These are phyloP conservation scores for Inga leiocalycina DNA, from an alignment of 306 rosid genomes.

Conservation along the genomic window DNA sequence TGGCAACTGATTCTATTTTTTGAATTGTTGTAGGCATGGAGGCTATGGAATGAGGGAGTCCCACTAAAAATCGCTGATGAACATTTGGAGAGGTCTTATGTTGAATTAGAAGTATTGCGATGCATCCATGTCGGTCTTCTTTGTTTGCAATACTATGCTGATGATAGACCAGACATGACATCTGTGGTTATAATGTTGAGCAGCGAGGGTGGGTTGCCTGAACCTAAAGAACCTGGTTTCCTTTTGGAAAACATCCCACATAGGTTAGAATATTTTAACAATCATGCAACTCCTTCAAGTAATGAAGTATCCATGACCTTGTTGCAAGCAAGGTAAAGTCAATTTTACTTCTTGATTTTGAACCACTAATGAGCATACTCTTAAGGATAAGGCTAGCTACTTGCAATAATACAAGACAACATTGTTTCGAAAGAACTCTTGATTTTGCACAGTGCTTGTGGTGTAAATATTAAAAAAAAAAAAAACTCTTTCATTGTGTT, in stretches of 20 bases:
- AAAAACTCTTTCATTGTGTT: too few species aligned
- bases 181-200: neutral
- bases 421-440: too few species aligned
- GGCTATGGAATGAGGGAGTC: neutral
- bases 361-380: neutral
- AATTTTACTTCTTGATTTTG: neutral
- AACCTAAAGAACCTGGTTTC: neutral
- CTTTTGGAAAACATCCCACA: neutral
- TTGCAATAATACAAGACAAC: too few species aligned
- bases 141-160: neutral
- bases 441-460: too few species aligned
- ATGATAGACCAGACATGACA: neutral
- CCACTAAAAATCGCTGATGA: neutral
- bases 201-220: neutral
- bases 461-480: too few species aligned
- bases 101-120: neutral
- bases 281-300: constrained; percentile 11
- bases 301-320: constrained; percentile 18
- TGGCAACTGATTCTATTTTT: neutral
- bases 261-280: constrained; percentile 6
- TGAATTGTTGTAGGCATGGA: neutral
- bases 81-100: neutral
- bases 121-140: neutral
- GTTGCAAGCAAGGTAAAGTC: constrained; percentile 27
- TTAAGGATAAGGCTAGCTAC: too few species aligned